Percentiles rank a stretch among this genome's conserved stretches.
These are phyloP conservation scores for Beauveria brongniartii DNA, from an alignment of 2,329 filamentous ascomycete genomes.

Conservation along the genomic window DNA sequence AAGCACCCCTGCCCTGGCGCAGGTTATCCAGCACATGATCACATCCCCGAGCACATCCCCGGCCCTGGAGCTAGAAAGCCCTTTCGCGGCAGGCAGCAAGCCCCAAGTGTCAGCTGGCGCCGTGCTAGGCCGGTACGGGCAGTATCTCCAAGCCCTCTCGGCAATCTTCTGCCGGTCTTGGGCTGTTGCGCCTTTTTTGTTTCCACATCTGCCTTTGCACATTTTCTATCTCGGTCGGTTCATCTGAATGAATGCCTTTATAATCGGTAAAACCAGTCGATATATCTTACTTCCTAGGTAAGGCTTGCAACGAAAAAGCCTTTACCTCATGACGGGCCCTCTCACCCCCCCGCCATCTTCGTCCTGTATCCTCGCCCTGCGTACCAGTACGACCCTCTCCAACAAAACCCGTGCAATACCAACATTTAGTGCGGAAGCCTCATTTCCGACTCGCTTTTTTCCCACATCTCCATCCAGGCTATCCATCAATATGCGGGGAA, in stretches of 20 bases:
- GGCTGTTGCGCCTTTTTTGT: neutral
- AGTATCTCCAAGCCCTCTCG: constrained; percentile 6
- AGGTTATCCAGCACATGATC: neutral
- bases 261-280: too few species aligned
- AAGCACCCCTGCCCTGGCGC: neutral
- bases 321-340: too few species aligned
- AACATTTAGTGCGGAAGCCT: neutral
- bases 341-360: neutral
- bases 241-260: too few species aligned
- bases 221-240: neutral
- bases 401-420: neutral
- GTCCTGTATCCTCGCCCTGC: neutral
- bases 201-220: neutral
- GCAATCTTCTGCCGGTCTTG: constrained; percentile 8
- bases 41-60: neutral
- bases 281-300: too few species aligned
- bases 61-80: neutral
- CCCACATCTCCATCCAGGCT: neutral
- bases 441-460: neutral
- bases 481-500: neutral
- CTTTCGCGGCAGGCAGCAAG: neutral
- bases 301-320: too few species aligned
- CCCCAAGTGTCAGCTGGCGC: constrained; percentile 1
- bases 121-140: neutral
- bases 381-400: neutral